These are phyloP conservation scores for Tricholoma terreum DNA, from an alignment of 768 basidiomycete species.

Conservation along the genomic window DNA sequence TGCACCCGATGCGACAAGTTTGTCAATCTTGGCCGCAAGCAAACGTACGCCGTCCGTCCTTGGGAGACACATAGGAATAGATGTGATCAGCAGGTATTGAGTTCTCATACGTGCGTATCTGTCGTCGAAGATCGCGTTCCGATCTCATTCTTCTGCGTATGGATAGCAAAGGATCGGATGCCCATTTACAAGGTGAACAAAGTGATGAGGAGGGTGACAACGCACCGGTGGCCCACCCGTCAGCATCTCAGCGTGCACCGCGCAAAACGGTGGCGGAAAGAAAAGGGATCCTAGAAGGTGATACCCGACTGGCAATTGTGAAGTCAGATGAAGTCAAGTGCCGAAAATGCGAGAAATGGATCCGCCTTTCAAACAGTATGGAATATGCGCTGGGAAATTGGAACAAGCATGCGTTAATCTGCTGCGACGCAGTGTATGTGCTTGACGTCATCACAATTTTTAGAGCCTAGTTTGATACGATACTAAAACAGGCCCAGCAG, in stretches of 20 bases:
- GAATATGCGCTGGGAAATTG: slow-evolving; percentile 51
- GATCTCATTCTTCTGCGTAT: slow-evolving; percentile 5
- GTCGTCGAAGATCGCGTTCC: slow-evolving; percentile 14
- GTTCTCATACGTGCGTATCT: slow-evolving; percentile 24
- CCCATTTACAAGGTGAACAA: slow-evolving; percentile 12
- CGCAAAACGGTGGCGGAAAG: slow-evolving; percentile 41
- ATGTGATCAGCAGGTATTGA: slow-evolving; percentile 44
- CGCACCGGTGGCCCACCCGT: background rate
- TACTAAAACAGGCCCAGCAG: slow-evolving; percentile 44
- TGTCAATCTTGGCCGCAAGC: slow-evolving; percentile 53
- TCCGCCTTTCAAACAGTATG: slow-evolving; percentile 42
- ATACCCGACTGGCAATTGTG: slow-evolving; percentile 49
- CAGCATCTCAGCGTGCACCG: background rate
- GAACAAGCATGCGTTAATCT: slow-evolving; percentile 48
- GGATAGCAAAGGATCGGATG: background rate
- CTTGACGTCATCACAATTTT: background rate
- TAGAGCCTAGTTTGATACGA: background rate
- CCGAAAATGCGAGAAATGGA: slow-evolving; percentile 61
- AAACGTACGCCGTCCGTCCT: slow-evolving; percentile 53
- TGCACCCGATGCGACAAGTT: slow-evolving; percentile 58
- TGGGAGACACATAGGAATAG: slow-evolving; percentile 59
- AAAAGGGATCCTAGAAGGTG: slow-evolving; percentile 49
- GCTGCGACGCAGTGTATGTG: slow-evolving; percentile 41
- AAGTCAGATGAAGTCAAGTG: slow-evolving; percentile 55
- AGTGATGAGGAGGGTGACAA: slow-evolving; percentile 12